Evolutionary conservation across 2,329 filamentous ascomycete genomes (phyloP), one percentile per base, ranked within the genome.

Genomic region (Cladosporium sp.): DNA sequence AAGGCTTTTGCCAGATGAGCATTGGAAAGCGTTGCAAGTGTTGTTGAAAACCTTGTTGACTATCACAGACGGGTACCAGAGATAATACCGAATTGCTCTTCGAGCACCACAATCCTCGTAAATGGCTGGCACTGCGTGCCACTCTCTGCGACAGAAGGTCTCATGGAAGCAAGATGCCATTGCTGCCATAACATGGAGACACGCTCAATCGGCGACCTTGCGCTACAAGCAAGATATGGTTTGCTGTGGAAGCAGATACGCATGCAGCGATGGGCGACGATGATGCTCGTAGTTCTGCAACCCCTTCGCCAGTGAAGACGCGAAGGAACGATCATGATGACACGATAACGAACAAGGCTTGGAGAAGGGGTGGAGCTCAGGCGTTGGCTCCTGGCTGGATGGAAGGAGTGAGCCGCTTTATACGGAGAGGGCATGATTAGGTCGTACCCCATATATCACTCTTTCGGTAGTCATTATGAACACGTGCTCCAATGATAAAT

Each of bases 401-500:
- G 52, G n/a, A 21, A 33, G 52, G 52, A 55, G 52, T 33, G 52
- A 55, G n/a, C 11, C 18, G 52, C 18, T 31, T 55, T 11, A 29
- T 33, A n/a, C 52, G 52, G 52, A 16, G 31, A 55, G 52, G 52
- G 52, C 31, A 55, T 55, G 52, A 55, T 21, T 55, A 55, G 52
- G 52, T 33, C 31, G 52, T 55, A 55, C 29, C 52, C 52, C 52
- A n/a, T 14, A 46, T 55, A 55, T 55, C 52, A 55, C 52, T 55
- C 52, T 33, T 31, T 55, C 52, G 52, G 28, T 55, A 55, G 52
- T 55, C 52, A 55, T 55, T 29, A 55, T 55, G 52, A 31, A 55
- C 31, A 55, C 52, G 18, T 55, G 52, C 52, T 33, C 52, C 28
- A 55, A 33, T 33, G 50, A 55, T 55, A 21, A 55, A 46, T 46